Evolutionary conservation across 1,284 basidiomycete genomes (phyloP), one percentile per base, ranked within the genome.

Genomic region (Cutaneotrichosporon dermatis): DNA sequence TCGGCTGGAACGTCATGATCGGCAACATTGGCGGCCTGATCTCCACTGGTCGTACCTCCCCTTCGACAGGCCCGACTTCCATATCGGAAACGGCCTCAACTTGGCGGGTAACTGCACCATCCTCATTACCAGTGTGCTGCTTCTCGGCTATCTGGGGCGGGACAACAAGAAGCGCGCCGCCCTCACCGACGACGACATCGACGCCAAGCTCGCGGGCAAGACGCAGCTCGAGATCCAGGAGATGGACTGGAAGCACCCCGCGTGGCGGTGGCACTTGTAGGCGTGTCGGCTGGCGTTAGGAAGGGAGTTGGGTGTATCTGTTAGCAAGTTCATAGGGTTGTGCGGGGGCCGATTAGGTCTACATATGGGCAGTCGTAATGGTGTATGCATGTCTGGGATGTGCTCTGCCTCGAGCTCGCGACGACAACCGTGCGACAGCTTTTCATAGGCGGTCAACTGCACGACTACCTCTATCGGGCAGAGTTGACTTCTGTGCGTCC

Each of bases 1-100:
- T 63, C 41, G 62, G 62, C 12, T 58, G 51, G 55, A 60, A 60
- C 36, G 62, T 63, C 51, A 63, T 63, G 62, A 12, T 63, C n/a
- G 62, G 62, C 6, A 60, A 65, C 54, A 53, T 66, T 33, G 67
- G 67, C 16, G 63, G 65, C 9, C 53, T 69, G 4, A 65, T 69
- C 51, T 58, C 56, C 34, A 69, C 67, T 69, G 67, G 67, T 64
- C 63, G 11, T 64, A 58, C 16, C 52, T 69, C 7, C 64, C 65
- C 1, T 25, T 16, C 9, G 67, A 69, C 48, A 50, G n/a, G 0
- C 67, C 67, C 1, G 60, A 65, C 45, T 67, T 59, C 55, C 60
- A 49, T 13, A 64, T 64, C 16, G 62, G 62, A 13, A 64, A 64
- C 43, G 62, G 62, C 42, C 53, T 64, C 57, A 64, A 64, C 46